Evolutionary conservation across 2,329 filamentous ascomycete species (phyloP), one percentile per base, ranked within the genome.

Genomic region (Fusarium sp.): DNA sequence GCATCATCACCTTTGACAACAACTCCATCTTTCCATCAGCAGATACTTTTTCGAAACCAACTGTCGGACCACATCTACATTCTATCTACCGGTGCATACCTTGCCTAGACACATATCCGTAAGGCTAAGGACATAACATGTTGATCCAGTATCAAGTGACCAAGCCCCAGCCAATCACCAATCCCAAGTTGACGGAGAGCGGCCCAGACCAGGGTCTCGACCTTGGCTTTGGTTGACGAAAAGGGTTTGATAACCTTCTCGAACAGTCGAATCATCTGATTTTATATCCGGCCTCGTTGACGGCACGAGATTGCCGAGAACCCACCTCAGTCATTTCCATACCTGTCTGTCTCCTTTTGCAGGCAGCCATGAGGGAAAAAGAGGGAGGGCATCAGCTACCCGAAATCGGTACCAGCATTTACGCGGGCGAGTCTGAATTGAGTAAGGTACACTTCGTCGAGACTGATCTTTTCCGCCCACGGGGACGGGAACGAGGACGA

Each of bases 271-370:
- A 61, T 46, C 41, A 53, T 48, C 42, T 57, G 56, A 53, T 64
- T 64, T 57, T 50, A 52, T 60, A 58, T 15, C 39, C 32, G 29
- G 45, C 37, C 36, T 53, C 49, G 49, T 49, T 46, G 29, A 42
- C 61, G 61, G 61, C 57, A 65, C 47, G 57, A 65, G 61, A 65
- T 63, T 65, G 57, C 61, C 61, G 61, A 63, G 53, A 55, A 51
- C 44, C 57, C 61, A 64, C 61, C 23, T 33, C 17, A 42, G 17
- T 21, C 13, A 21, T 33, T 46, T 58, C 48, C 27, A 14, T 52
- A 53, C 35, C 47, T 23, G 46, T 37, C 44, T 56, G 33, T 58
- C 43, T 25, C 23, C 41, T 52, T 31, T 25, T 25, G 23, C 23
- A 25, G 23, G 8, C 23, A 25, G 8, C 23, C 23, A 38, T 45